Evolutionary conservation across 768 basidiomycete species (phyloP), one percentile per base, ranked within the genome.

Genomic region (Kwoniella botswanensis): DNA sequence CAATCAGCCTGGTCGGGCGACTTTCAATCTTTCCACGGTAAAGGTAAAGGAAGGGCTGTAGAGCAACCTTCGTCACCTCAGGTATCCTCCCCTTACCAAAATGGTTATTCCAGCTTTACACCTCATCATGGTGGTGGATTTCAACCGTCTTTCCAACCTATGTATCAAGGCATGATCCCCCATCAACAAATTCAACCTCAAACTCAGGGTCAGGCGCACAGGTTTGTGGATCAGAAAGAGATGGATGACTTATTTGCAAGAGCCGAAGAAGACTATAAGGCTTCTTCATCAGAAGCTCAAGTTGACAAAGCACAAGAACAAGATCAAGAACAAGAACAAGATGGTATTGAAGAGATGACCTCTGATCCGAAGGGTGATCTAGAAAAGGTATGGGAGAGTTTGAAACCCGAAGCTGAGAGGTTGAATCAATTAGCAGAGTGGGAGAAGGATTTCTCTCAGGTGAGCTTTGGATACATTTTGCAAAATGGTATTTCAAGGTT

Each of bases 41-140:
- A 96, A 81, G 92, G 91, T 1, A 94, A 93, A 80, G 88, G 86
- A 18, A 86, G 88, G 24, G 77, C 82, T 26, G 76, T 78, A 60
- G 83, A 83, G 57, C 74, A 79, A n/a, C 56, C 43, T 29, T 6
- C 12, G 26, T 46, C 15, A 53, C 22, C 56, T 22, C 53, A 66
- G 55, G 15, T 21, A 26, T 12, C 12, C 18, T 12, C 12, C 18
- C 46, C 65, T 41, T 65, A 53, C 21, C 26, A 22, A 29, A 55
- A 55, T 50, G 63, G 54, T 17, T 62, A 68, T 42, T 21, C 41
- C 0, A n/a, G 59, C 17, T 61, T 43, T 46, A 42, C 35, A 9
- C 59, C 59, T 7, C 59, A 61, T 17, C 22, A 43, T 44, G 59
- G 59, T 21, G 59, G 59, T 26, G 53, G 50, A 43, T 59, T 67